These are phyloP conservation scores for Ochromonas danica DNA, from an alignment of 108 stramenopile genomes.

Conservation along the genomic window DNA sequence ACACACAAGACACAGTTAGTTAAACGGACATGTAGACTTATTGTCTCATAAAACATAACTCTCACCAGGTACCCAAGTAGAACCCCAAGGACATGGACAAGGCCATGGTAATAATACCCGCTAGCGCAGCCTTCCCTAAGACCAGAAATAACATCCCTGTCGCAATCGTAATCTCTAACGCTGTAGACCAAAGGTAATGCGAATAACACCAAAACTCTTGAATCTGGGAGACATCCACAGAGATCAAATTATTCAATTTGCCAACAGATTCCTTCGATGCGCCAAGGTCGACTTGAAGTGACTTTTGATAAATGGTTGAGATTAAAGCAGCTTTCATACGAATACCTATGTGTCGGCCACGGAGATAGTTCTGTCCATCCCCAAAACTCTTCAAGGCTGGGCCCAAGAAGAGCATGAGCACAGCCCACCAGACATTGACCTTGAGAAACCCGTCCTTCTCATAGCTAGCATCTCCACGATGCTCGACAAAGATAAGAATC, in stretches of 20 bases:
- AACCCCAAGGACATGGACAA: not conserved
- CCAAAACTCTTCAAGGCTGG: conserved; percentile 7
- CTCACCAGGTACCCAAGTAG: not conserved
- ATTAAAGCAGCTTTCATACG: conserved; percentile 24
- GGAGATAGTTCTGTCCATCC: conserved; percentile 19
- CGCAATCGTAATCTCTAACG: not conserved
- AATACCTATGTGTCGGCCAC: conserved; percentile 26
- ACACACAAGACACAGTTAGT: too few species aligned
- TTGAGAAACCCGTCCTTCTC: not conserved
- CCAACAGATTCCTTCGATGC: conserved; percentile 9
- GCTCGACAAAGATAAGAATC: not conserved
- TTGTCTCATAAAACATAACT: too few species aligned
- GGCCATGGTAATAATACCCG: not conserved
- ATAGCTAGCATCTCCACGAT: not conserved
- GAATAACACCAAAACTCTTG: conserved; percentile 27
- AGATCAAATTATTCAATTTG: conserved; percentile 17
- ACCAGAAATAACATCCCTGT: not conserved
- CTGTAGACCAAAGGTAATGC: conserved; percentile 20
- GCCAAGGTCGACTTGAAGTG: not conserved
- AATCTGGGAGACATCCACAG: conserved; percentile 5
- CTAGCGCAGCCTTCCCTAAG: not conserved
- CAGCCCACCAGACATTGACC: not conserved
- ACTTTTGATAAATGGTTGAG: not conserved
- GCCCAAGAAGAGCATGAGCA: conserved; percentile 2
- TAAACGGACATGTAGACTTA: too few species aligned